A percentile compares a stretch with the other conserved stretches of the same genome.
phyloP scores from a whole-genome alignment of 2,329 filamentous ascomycete species.

The Pezicula radicicola region DNA sequence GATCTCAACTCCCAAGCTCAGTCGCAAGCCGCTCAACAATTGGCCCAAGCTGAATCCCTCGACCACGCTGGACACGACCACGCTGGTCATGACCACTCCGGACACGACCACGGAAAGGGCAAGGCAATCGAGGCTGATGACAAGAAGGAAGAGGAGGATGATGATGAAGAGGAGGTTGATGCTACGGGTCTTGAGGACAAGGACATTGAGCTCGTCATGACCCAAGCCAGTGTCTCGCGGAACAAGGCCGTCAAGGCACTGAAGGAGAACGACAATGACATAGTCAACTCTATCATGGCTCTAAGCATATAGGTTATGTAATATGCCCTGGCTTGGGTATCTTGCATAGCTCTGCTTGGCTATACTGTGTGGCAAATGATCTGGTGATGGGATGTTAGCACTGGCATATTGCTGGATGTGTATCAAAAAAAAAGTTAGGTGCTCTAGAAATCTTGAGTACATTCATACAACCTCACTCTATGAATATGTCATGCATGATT shows the following conservation, averaged over 20 bases:
- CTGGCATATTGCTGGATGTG: neutral
- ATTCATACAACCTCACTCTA: neutral
- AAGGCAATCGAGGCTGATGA: constrained; percentile 64
- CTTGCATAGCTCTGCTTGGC: neutral
- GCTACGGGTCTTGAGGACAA: constrained; percentile 94
- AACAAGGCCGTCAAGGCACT: constrained; percentile 99
- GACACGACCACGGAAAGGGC: constrained; percentile 67
- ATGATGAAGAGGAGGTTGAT: constrained; percentile 94
- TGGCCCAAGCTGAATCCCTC: constrained; percentile 66
- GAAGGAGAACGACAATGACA: constrained; percentile 99
- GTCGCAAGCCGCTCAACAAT: constrained; percentile 91
- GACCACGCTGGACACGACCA: constrained; percentile 49
- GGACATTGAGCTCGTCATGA: constrained; percentile 99
- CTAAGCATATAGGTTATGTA: constrained; percentile 66
- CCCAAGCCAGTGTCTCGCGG: constrained; percentile 91
- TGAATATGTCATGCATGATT: neutral
- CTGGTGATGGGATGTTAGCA: neutral
- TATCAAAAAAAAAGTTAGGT: constrained; percentile 4
- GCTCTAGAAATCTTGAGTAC: neutral
- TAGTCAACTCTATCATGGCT: constrained; percentile 99
- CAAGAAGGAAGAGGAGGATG: constrained; percentile 74
- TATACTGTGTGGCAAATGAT: neutral
- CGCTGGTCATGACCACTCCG: constrained; percentile 64
- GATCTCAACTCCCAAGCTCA: constrained; percentile 98
- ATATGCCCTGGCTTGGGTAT: constrained; percentile 3